Evolutionary conservation across 164 flowering plant genomes (phyloP).

Genomic region (Brasenia schreberi): DNA sequence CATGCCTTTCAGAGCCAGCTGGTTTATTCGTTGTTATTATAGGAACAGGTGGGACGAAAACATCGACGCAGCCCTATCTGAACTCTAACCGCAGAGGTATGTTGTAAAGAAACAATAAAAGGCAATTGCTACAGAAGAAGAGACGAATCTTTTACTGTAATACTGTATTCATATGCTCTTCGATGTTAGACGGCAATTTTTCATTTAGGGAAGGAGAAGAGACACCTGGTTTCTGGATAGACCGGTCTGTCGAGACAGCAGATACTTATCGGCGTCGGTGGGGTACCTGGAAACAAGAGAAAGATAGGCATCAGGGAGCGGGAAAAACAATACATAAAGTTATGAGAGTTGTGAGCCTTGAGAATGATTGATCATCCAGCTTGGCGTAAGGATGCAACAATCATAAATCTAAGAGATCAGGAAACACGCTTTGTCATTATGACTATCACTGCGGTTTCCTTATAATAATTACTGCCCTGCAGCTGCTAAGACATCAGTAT

Average conservation of each 20-base stretch:
- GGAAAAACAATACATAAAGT: neutral
- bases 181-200: too few species aligned
- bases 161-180: too few species aligned
- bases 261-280: conserved; percentile 42
- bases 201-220: neutral
- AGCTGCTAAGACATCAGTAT: neutral
- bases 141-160: too few species aligned
- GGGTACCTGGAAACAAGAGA: conserved; percentile 26
- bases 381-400: neutral
- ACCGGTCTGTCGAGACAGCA: conserved; percentile 42
- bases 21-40: too few species aligned
- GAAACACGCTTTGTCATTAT: neutral
- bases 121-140: too few species aligned
- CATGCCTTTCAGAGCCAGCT: too few species aligned
- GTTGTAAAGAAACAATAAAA: too few species aligned
- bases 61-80: too few species aligned
- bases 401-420: neutral
- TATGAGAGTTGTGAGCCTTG: neutral
- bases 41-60: too few species aligned
- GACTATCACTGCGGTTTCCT: neutral
- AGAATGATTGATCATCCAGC: neutral
- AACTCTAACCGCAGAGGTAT: too few species aligned
- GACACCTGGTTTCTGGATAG: conserved; percentile 37
- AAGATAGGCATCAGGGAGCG: neutral
- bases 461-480: neutral